A percentile compares a stretch with the other conserved stretches of the same genome.
Evolutionary conservation across 768 basidiomycete genomes (phyloP).

Genomic region (Boletus insuetus): DNA sequence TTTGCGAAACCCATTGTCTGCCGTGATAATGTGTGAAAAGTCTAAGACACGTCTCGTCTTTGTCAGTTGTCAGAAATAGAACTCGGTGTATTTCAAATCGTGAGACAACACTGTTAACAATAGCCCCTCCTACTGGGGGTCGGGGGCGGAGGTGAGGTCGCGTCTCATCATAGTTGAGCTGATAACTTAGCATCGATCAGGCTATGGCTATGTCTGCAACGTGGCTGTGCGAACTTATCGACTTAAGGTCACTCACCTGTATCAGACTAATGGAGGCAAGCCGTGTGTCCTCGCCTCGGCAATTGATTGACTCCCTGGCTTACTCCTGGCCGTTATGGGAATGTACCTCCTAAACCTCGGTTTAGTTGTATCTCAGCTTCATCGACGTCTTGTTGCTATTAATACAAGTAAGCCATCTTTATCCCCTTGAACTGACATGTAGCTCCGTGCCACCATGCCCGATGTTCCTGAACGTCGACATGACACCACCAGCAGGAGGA

Average conservation of each 20-base stretch:
- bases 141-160: too few species aligned
- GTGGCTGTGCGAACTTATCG: slow-evolving; percentile 39
- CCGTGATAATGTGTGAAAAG: not conserved
- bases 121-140: slow-evolving; percentile 27
- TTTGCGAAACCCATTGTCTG: not conserved
- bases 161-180: not conserved
- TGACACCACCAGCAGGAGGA: slow-evolving; percentile 31
- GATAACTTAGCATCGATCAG: slow-evolving; percentile 28
- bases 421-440: slow-evolving; percentile 30
- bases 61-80: not conserved
- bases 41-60: too few species aligned
- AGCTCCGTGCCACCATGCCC: slow-evolving; percentile 46
- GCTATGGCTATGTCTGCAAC: slow-evolving; percentile 32
- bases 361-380: slow-evolving; percentile 41
- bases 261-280: slow-evolving; percentile 7
- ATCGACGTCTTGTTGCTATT: slow-evolving; percentile 40
- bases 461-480: too few species aligned
- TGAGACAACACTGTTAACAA: slow-evolving; percentile 54
- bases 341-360: slow-evolving; percentile 45
- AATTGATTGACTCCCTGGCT: too few species aligned
- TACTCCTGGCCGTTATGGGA: slow-evolving; percentile 21
- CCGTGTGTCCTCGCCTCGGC: not conserved
- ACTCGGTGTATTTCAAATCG: slow-evolving; percentile 42
- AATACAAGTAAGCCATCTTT: slow-evolving; percentile 20
- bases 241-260: slow-evolving; percentile 36